Percentiles rank a stretch among this genome's conserved stretches.
phyloP scores from a whole-genome alignment of 108 stramenopile species.

The Tribonema minus region DNA sequence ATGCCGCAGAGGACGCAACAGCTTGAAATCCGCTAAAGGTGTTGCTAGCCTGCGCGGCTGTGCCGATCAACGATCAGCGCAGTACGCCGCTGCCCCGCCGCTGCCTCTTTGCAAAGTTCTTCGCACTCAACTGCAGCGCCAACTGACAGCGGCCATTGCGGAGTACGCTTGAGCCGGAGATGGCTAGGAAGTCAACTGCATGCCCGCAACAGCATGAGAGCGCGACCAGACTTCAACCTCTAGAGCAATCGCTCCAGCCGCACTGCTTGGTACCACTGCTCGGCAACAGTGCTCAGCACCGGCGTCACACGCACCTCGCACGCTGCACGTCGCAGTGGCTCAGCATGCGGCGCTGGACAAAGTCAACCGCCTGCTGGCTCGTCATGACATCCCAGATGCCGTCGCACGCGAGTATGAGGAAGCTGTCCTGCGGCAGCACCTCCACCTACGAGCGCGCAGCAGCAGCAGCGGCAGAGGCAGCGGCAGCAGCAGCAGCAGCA shows the following conservation, averaged over 20 bases:
- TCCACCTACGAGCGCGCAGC: not conserved
- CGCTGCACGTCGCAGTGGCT: constrained; percentile 54
- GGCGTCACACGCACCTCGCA: constrained; percentile 8
- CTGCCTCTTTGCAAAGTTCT: too few species aligned
- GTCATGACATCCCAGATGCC: constrained; percentile 89
- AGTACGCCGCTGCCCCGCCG: too few species aligned
- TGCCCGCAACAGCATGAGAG: not conserved
- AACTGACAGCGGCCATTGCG: not conserved
- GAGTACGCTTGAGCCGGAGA: not conserved
- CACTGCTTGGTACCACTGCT: too few species aligned
- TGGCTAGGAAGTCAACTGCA: not conserved
- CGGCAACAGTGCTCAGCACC: too few species aligned
- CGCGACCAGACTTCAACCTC: not conserved
- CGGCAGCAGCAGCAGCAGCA: not conserved
- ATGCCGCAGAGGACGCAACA: too few species aligned
- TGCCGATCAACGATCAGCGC: too few species aligned
- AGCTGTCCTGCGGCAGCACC: constrained; percentile 45
- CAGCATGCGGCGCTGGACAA: constrained; percentile 60
- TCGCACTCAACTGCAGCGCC: too few species aligned
- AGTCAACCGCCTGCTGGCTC: constrained; percentile 71
- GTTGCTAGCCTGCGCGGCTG: too few species aligned
- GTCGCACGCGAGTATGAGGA: constrained; percentile 85
- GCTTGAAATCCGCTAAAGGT: too few species aligned
- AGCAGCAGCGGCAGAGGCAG: too few species aligned
- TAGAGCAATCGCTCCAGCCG: not conserved